phyloP scores from a whole-genome alignment of 2,329 filamentous ascomycete genomes.

The Diaporthe caulivora region DNA sequence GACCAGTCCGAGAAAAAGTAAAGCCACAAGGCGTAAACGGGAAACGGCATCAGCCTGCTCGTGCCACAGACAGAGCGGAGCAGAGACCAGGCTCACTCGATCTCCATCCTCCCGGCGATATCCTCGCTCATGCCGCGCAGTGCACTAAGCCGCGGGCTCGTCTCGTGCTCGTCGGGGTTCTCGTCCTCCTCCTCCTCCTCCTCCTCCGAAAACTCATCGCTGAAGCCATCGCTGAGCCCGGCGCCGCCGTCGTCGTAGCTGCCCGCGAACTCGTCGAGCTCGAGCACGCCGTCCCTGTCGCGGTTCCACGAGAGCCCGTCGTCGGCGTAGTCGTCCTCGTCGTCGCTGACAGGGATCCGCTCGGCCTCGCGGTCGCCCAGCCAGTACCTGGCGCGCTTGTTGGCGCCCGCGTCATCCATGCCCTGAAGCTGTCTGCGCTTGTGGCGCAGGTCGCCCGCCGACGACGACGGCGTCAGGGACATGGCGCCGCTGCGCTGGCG shows the following conservation, averaged over 20 bases:
- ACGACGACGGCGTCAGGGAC: constrained; percentile 41
- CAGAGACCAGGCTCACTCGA: constrained; percentile 53
- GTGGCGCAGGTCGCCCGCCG: constrained; percentile 41
- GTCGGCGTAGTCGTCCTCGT: constrained; percentile 62
- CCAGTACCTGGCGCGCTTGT: constrained; percentile 91
- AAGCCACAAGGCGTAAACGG: not conserved
- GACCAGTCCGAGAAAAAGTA: not conserved
- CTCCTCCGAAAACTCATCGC: constrained; percentile 50
- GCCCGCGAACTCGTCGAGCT: constrained; percentile 64
- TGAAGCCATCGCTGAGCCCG: constrained; percentile 53
- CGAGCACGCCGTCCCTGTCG: constrained; percentile 69
- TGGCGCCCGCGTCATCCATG: constrained; percentile 62
- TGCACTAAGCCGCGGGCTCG: constrained; percentile 50
- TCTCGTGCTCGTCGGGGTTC: constrained; percentile 50
- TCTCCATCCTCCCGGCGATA: constrained; percentile 72
- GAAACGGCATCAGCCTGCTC: not conserved
- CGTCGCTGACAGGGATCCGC: constrained; percentile 56
- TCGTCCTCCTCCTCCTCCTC: constrained; percentile 54
- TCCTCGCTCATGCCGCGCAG: constrained; percentile 73
- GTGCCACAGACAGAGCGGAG: too few relatives aligned
- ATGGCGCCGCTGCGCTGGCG: constrained; percentile 49
- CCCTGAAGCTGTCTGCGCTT: constrained; percentile 47
- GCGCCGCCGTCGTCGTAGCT: constrained; percentile 60
- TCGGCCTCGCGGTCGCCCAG: constrained; percentile 75
- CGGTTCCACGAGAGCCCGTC: constrained; percentile 70